Conservation (phyloP, 2,329 filamentous ascomycete genomes). For the Pseudodiploospora longispora region DNA sequence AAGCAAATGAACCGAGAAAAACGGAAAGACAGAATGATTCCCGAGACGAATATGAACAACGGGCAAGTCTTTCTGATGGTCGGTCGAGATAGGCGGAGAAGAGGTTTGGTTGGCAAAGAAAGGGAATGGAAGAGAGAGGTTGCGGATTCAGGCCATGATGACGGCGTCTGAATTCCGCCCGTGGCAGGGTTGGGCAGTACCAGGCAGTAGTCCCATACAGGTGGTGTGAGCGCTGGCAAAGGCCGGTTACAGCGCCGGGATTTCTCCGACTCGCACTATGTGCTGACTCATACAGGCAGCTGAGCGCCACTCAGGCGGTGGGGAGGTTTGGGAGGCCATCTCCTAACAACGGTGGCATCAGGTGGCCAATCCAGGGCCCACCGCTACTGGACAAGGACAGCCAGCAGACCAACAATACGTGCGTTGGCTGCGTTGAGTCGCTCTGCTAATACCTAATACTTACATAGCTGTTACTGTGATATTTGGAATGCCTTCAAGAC, state of each 20-base stretch:
- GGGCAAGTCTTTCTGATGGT: background rate
- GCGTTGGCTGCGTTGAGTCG: no score
- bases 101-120: background rate
- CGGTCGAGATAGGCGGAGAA: slow-evolving; percentile 2
- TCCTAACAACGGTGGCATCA: slow-evolving; percentile 3
- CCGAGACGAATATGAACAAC: background rate
- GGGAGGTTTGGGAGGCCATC: no score
- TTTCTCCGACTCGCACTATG: slow-evolving; percentile 3
- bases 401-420: no score
- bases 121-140: background rate
- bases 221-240: no score
- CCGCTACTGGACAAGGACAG: no score
- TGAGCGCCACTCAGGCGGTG: background rate
- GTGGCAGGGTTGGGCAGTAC: slow-evolving; percentile 5
- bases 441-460: no score
- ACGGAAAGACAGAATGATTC: background rate
- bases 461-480: no score
- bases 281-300: slow-evolving; percentile 8
- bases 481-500: no score
- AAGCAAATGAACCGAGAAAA: background rate
- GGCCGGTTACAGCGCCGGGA: slow-evolving; percentile 4
- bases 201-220: background rate
- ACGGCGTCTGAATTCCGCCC: slow-evolving; percentile 2
- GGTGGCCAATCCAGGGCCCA: slow-evolving; percentile 5
- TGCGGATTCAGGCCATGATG: slow-evolving; percentile 9